phyloP scores from a whole-genome alignment of 1,284 basidiomycete species.

The Earliella scabrosa region DNA sequence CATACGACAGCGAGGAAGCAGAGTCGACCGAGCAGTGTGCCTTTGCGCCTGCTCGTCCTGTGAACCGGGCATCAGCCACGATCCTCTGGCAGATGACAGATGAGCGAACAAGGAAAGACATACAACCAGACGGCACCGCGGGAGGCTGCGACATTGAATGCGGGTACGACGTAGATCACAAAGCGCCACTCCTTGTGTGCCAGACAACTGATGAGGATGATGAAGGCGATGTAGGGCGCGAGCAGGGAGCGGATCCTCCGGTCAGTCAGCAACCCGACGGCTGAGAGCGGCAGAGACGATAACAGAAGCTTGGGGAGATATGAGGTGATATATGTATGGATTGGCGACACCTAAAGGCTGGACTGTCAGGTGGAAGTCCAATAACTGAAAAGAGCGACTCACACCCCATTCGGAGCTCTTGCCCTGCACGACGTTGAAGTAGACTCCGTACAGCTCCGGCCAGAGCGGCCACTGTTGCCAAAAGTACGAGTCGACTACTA shows the following conservation, averaged over 20 bases:
- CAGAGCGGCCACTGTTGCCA: slow-evolving; percentile 79
- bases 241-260: slow-evolving; percentile 54
- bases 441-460: slow-evolving; percentile 85
- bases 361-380: too few species aligned
- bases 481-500: slow-evolving; percentile 84
- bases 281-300: slow-evolving; percentile 64
- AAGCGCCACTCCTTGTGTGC: slow-evolving; percentile 98
- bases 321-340: slow-evolving; percentile 70
- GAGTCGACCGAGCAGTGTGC: slow-evolving; percentile 47
- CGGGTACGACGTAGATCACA: slow-evolving; percentile 85
- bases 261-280: slow-evolving; percentile 56
- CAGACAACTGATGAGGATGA: slow-evolving; percentile 74
- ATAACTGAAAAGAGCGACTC: too few species aligned
- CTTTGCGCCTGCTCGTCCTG: slow-evolving; percentile 53
- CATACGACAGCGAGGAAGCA: slow-evolving; percentile 47
- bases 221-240: slow-evolving; percentile 57
- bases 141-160: slow-evolving; percentile 83
- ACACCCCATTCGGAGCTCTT: slow-evolving; percentile 94
- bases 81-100: not conserved
- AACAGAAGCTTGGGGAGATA: slow-evolving; percentile 84
- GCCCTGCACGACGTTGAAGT: slow-evolving; percentile 89
- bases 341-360: slow-evolving; percentile 67
- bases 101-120: slow-evolving; percentile 31
- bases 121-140: slow-evolving; percentile 66
- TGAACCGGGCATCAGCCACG: not conserved